Evolutionary conservation across 2,329 filamentous ascomycete species (phyloP), one percentile per base, ranked within the genome.

Genomic region (Cladosporium sp.): DNA sequence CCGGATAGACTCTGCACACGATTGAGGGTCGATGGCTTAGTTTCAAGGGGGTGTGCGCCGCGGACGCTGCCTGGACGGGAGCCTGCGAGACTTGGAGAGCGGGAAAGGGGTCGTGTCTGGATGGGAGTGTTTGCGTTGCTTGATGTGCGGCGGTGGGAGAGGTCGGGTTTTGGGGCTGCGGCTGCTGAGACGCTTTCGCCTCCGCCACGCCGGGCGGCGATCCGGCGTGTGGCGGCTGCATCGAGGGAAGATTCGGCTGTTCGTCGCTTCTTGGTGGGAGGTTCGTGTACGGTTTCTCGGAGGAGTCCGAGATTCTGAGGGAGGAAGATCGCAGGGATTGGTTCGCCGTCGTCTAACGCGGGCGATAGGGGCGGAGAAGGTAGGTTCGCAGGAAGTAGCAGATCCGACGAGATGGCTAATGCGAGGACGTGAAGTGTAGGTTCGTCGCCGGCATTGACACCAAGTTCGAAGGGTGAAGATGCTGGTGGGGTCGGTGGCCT

Each of bases 231-330:
- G 1, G 77, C 76, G 4, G 82, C 82, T 70, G 81, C 79, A 57
- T 84, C 80, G 59, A 85, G 83, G 4, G 83, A 72, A 36, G 80
- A 77, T 7, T 71, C 72, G 16, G 77, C 71, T 25, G 76, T 77
- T 62, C 78, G 80, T 18, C 81, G 77, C 68, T 82, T 84, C 13
- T 75, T 72, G 0, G 74, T 66, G 0, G 72, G 71, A 5, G 72
- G 66, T 7, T 71, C 65, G 62, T 75, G 68, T 28, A 73, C 64
- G 11, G 70, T 61, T 39, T 71, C 69, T 10, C 66, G 32, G 10
- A 63, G 30, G 16, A 54, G 10, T 13, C 49, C 25, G 25, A 26
- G 53, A 2, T 60, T 49, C 3, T 23, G 53, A 11, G 69, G 73
- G 48, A 74, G 66, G 67, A 72, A 76, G 1, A 65, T 67, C 7